phyloP scores from a whole-genome alignment of 345 rosid genomes.

The Moricandia arvensis region DNA sequence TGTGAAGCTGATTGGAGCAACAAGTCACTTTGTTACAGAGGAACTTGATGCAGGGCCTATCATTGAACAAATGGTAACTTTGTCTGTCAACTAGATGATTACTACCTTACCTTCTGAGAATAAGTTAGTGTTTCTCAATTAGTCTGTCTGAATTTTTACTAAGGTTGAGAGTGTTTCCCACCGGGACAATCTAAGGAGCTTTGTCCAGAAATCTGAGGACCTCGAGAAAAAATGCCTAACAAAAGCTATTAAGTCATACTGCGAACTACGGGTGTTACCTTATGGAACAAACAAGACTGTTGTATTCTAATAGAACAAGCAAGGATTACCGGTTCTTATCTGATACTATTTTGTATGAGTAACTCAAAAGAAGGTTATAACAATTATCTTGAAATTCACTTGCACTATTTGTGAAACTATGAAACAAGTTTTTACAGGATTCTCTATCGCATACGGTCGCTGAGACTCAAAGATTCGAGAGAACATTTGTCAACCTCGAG shows the following conservation, averaged over 20 bases:
- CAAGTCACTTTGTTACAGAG: constrained; percentile 91
- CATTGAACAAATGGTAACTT: constrained; percentile 86
- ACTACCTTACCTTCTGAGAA: neutral
- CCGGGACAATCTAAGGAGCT: constrained; percentile 75
- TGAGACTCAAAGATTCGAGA: constrained; percentile 51
- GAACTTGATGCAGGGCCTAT: constrained; percentile 94
- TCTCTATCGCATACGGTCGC: constrained; percentile 22
- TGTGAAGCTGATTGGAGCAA: constrained; percentile 91
- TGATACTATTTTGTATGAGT: neutral
- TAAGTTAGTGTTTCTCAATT: neutral
- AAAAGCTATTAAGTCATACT: constrained; percentile 75
- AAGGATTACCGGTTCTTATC: neutral
- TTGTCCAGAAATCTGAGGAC: constrained; percentile 85
- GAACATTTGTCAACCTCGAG: constrained; percentile 51
- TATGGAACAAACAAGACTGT: constrained; percentile 70
- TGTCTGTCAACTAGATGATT: neutral
- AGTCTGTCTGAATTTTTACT: constrained; percentile 7
- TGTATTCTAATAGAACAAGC: constrained; percentile 49
- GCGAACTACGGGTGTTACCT: constrained; percentile 84
- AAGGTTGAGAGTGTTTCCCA: constrained; percentile 96
- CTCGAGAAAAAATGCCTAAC: constrained; percentile 90
- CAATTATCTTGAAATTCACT: constrained; percentile 14
- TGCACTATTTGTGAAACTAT: neutral
- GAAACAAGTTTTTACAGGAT: constrained; percentile 7
- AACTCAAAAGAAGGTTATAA: constrained; percentile 2